Evolutionary conservation across 345 rosid species (phyloP), one percentile per base, ranked within the genome.

Genomic region (Kandelia obovata): DNA sequence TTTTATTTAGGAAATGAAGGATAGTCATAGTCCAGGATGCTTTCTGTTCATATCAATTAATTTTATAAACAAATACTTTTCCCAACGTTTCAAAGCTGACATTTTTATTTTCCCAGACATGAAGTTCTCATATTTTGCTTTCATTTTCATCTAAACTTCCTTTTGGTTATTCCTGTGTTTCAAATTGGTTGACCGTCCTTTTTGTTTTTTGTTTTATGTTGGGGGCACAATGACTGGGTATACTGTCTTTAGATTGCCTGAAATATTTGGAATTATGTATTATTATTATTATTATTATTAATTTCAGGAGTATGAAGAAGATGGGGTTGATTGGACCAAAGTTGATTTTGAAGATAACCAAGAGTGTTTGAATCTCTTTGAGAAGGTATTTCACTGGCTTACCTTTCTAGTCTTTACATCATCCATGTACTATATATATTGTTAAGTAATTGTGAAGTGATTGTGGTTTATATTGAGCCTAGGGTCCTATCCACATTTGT

Each of bases 301-400:
- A 61, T 73, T 75, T 66, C 83, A 92, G 99, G 99, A 88, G 64
- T 95, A 90, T 82, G 96, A 92, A 77, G 77, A 73, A 53, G 99
- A 95, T 68, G 99, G 96, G 69, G 80, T 95, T 78, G 91, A 90
- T 77, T 92, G 96, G 99, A 88, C 87, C 23, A 88, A 84, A 87
- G 96, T 95, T 57, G 91, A 88, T 39, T 95, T 92, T 73, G 85
- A 75, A 57, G 99, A 95, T 78, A 95, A 95, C 73, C 89, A 95
- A 76, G 96, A 88, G 67, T 92, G 96, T 83, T 80, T 95, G 83
- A 86, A 90, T 80, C 80, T 95, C 51, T 83, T 95, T 81, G 99
- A 95, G 80, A 95, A 86, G 97, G 99, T 95, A 81, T 28, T 25
- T 56, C 46, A 10, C 21, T 32, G 46, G 30, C 30, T 73, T 43